Evolutionary conservation across 164 flowering plant genomes (phyloP), one percentile per base, ranked within the genome.

Genomic region (Dillenia turbinata): DNA sequence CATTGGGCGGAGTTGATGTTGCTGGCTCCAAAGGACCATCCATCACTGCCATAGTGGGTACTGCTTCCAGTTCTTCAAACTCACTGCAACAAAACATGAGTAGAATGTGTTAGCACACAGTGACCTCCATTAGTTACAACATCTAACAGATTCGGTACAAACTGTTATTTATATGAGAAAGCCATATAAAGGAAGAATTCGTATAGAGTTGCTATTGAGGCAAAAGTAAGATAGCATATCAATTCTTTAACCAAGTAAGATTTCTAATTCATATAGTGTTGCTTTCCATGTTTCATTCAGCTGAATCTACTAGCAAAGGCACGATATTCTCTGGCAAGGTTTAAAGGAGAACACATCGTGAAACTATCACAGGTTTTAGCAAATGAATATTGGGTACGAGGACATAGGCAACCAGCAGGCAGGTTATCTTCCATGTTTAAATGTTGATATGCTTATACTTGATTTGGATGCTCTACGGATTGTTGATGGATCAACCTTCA

Each of bases 321-420:
- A 67, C 88, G 96, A 0, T 91, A 89, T 62, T 89, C 96, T 11
- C 70, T 85, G 74, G 88, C 99, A 48, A 85, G 77, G 73, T 94
- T 89, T 69, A 86, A 82, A 79, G 97, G 90, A 64, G 96, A 94
- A 71, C 92, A 94, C 70, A 89, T 91, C 52, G 97, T 94, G 59
- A 80, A 89, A 72, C 63, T 91, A 26, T 94, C 97, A 16, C 99
- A 94, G 97, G 99, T 91, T 49, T 71, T 94, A 61, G 99, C 97
- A 60, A 86, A 86, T 77, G 99, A 94, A 91, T 72, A 81, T 91
- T 53, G 97, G 99, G 24, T 91, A 91, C 46, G 98, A 94, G 62
- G 91, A 87, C 71, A 87, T 94, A 93, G 73, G 88, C 80, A 89
- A 89, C 69, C 95, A 85, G 72, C 98, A 93, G 90, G 98, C 72